Conservation (phyloP, 1,139 yeast genomes). For the Blastobotrys illinoisensis region DNA sequence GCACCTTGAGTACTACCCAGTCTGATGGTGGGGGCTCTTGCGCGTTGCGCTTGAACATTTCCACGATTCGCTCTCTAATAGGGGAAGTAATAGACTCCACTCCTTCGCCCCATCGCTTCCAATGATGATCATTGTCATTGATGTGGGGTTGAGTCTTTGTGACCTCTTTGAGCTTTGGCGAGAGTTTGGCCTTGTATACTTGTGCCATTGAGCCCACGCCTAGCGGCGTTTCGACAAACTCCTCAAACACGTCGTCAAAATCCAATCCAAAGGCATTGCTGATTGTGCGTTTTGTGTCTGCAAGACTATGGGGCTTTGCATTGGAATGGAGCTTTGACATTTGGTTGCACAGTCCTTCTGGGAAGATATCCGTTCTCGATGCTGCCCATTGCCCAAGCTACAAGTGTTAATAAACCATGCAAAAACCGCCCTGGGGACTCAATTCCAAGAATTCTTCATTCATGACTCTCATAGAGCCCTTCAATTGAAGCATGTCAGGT, state of each 20-base stretch:
- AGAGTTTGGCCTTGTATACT: slow-evolving; percentile 71
- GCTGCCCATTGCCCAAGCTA: slow-evolving; percentile 98
- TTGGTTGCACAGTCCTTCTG: slow-evolving; percentile 71
- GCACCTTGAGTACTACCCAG: slow-evolving; percentile 82
- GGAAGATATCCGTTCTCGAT: slow-evolving; percentile 91
- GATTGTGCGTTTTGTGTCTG: slow-evolving; percentile 54
- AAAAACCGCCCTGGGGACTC: background rate
- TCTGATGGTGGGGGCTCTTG: slow-evolving; percentile 36
- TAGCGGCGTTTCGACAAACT: slow-evolving; percentile 65
- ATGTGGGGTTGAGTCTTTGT: background rate
- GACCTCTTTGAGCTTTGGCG: slow-evolving; percentile 12
- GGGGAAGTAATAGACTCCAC: background rate
- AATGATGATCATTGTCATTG: background rate
- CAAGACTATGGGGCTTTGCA: slow-evolving; percentile 66
- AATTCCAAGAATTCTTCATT: background rate
- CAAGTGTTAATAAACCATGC: slow-evolving; percentile 4
- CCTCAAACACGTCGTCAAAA: slow-evolving; percentile 77
- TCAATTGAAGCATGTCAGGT: too few species aligned
- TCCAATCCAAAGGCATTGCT: slow-evolving; percentile 53
- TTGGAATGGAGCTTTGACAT: slow-evolving; percentile 75
- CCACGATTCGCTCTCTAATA: background rate
- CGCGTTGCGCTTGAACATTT: slow-evolving; percentile 1
- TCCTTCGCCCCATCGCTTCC: background rate
- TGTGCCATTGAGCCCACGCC: slow-evolving; percentile 99
- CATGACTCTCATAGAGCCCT: background rate